Conservation (phyloP, 768 basidiomycete species). For the Macrolepiota dolichaula region DNA sequence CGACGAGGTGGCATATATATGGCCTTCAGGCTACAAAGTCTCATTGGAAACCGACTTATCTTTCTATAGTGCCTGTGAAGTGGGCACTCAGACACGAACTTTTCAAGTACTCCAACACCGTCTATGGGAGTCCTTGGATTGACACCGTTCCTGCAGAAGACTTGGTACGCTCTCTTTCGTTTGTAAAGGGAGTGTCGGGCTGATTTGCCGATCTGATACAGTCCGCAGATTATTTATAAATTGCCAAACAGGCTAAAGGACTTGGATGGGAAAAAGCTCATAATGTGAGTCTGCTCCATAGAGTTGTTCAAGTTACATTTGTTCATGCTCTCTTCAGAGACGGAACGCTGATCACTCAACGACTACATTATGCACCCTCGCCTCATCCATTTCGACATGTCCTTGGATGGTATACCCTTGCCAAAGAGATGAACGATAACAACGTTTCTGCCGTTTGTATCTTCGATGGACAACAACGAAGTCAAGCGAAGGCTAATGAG, state of each 20-base stretch:
- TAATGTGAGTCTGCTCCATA: slow-evolving; percentile 51
- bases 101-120: neutral
- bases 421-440: slow-evolving; percentile 55
- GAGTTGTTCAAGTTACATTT: neutral
- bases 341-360: slow-evolving; percentile 82
- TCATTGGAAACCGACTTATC: neutral
- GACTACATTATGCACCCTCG: slow-evolving; percentile 68
- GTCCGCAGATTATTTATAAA: slow-evolving; percentile 61
- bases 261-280: slow-evolving; percentile 65
- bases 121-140: slow-evolving; percentile 73
- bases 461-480: slow-evolving; percentile 74
- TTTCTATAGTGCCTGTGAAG: neutral
- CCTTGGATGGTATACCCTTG: slow-evolving; percentile 73
- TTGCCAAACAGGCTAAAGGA: slow-evolving; percentile 62
- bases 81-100: neutral
- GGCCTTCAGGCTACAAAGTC: neutral
- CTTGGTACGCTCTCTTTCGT: slow-evolving; percentile 40
- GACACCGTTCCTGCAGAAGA: slow-evolving; percentile 64
- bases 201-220: slow-evolving; percentile 19
- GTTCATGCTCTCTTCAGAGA: slow-evolving; percentile 45
- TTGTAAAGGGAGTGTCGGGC: neutral
- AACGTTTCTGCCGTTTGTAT: slow-evolving; percentile 67
- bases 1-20: slow-evolving; percentile 6
- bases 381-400: slow-evolving; percentile 69
- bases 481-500: slow-evolving; percentile 67